A percentile compares a stretch with the other conserved stretches of the same genome.
Conservation (phyloP, 2,329 filamentous ascomycete genomes). For the Colletotrichum gloeosporioides region DNA sequence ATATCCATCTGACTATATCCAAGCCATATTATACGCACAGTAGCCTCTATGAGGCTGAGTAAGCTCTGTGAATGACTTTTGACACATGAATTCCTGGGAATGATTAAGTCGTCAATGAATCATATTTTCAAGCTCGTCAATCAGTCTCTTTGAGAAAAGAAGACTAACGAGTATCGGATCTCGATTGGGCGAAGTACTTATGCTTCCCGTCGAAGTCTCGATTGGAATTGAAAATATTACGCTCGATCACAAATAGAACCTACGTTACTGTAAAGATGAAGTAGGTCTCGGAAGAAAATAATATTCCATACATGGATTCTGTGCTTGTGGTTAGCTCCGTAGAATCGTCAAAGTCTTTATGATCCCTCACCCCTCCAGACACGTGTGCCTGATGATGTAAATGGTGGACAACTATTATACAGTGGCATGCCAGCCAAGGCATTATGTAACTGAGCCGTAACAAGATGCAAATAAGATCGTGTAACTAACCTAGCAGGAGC, state of each 20-base stretch:
- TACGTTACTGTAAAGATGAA: too few relatives aligned
- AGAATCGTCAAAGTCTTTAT: too few relatives aligned
- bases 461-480: neutral
- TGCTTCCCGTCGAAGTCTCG: too few relatives aligned
- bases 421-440: neutral
- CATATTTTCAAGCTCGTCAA: neutral
- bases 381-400: neutral
- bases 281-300: too few relatives aligned
- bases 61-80: neutral
- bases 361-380: too few relatives aligned
- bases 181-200: too few relatives aligned
- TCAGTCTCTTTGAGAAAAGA: neutral
- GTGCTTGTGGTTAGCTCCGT: too few relatives aligned
- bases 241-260: too few relatives aligned
- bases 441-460: neutral
- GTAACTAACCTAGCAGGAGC: neutral
- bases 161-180: too few relatives aligned
- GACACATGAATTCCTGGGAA: neutral
- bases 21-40: slow-evolving; percentile 22
- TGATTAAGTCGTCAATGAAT: neutral
- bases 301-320: too few relatives aligned
- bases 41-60: neutral
- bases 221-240: too few relatives aligned
- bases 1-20: neutral
- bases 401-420: neutral